Evolutionary conservation across 2,329 filamentous ascomycete genomes (phyloP).

Genomic region (Aureobasidium sp.): DNA sequence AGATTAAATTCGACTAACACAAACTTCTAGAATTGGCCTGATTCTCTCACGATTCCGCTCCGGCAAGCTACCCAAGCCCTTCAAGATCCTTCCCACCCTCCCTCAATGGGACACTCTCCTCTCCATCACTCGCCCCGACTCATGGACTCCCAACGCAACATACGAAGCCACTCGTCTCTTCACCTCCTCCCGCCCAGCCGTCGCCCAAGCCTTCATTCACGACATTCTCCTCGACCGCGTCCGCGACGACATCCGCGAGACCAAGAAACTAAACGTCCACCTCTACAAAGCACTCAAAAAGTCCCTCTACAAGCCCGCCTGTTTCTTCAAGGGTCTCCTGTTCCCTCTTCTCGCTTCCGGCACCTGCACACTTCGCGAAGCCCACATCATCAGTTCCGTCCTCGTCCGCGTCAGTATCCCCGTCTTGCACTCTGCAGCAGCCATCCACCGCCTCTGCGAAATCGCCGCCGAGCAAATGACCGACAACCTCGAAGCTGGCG

Average conservation of each 20-base stretch:
- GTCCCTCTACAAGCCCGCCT: constrained; percentile 82
- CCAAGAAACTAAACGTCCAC: constrained; percentile 91
- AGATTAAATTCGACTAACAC: constrained; percentile 9
- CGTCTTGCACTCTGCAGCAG: constrained; percentile 85
- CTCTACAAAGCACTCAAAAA: constrained; percentile 93
- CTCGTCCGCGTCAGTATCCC: constrained; percentile 79
- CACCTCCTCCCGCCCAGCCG: constrained; percentile 70
- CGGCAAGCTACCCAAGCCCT: constrained; percentile 92
- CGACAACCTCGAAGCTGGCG: constrained; percentile 74
- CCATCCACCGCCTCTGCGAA: constrained; percentile 85
- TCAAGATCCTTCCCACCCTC: constrained; percentile 91
- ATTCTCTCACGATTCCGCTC: constrained; percentile 90
- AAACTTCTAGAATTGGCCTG: constrained; percentile 54
- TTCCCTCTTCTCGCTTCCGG: constrained; percentile 82
- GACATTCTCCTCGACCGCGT: constrained; percentile 82
- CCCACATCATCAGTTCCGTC: constrained; percentile 82
- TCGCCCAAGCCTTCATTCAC: constrained; percentile 79
- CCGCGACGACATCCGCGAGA: constrained; percentile 89
- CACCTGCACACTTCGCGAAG: constrained; percentile 87
- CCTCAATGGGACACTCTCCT: constrained; percentile 89
- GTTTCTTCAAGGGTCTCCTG: constrained; percentile 93
- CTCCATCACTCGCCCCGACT: constrained; percentile 72
- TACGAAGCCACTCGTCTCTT: constrained; percentile 92
- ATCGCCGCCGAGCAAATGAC: constrained; percentile 87
- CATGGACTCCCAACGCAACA: constrained; percentile 70